phyloP scores from a whole-genome alignment of 2,329 filamentous ascomycete genomes.

The Xylariaceae sp. region DNA sequence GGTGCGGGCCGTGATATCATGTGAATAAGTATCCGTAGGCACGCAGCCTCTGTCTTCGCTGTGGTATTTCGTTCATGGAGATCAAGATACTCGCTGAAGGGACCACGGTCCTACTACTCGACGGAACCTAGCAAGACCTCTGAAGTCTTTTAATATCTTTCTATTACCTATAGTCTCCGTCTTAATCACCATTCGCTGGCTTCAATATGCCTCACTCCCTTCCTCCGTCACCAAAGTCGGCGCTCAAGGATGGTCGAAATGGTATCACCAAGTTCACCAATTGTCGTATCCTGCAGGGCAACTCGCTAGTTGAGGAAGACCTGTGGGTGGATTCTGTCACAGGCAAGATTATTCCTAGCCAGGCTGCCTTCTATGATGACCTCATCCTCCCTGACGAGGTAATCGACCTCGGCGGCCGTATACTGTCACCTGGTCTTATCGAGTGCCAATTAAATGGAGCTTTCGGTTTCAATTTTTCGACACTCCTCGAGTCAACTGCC shows the following conservation, averaged over 20 bases:
- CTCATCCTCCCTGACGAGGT: constrained; percentile 73
- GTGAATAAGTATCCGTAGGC: constrained; percentile 39
- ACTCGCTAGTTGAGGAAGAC: constrained; percentile 74
- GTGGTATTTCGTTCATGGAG: constrained; percentile 40
- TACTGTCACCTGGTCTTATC: constrained; percentile 85
- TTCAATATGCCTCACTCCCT: constrained; percentile 43
- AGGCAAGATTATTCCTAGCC: constrained; percentile 80
- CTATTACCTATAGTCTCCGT: constrained; percentile 2
- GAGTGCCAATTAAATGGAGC: constrained; percentile 93
- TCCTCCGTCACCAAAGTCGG: constrained; percentile 53
- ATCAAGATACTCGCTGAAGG: constrained; percentile 40
- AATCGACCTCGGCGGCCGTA: constrained; percentile 81
- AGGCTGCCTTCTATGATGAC: constrained; percentile 72
- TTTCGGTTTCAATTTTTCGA: constrained; percentile 91
- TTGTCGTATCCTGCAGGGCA: constrained; percentile 76
- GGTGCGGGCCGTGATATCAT: constrained; percentile 34
- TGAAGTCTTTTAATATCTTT: neutral
- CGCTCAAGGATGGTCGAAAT: constrained; percentile 50
- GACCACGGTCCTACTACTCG: constrained; percentile 40
- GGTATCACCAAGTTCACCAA: constrained; percentile 88
- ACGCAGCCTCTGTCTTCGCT: constrained; percentile 31
- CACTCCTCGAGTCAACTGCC: constrained; percentile 67
- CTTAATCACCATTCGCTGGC: neutral
- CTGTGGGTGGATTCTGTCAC: constrained; percentile 86
- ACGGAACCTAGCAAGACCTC: constrained; percentile 38